These are phyloP conservation scores for Dictyostelium brefeldianum DNA, from an alignment of 78 protist species.

Conservation along the genomic window DNA sequence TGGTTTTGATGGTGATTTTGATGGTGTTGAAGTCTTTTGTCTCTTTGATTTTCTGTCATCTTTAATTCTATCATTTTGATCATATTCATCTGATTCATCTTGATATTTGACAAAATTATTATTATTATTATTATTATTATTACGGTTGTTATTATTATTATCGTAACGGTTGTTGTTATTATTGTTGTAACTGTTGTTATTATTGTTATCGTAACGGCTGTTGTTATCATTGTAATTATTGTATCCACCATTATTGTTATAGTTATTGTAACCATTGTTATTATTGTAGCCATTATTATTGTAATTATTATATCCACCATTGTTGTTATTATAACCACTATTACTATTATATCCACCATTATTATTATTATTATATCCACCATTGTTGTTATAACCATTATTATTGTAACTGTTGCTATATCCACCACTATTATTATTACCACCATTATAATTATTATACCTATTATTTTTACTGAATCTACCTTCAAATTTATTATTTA, in stretches of 20 bases:
- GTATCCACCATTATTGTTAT: not conserved
- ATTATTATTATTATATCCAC: not conserved
- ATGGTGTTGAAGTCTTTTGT: not conserved
- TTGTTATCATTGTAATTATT: no score
- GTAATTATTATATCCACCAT: no score
- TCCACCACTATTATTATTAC: not conserved
- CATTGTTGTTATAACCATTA: not conserved
- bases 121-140: not conserved
- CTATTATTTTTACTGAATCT: conserved; percentile 7
- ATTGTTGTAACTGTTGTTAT: not conserved
- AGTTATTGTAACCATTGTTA: not conserved
- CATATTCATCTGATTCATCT: conserved; percentile 6
- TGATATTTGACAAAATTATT: not conserved
- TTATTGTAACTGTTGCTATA: not conserved
- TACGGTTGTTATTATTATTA: not conserved
- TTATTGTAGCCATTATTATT: not conserved
- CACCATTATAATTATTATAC: not conserved
- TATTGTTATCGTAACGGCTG: not conserved
- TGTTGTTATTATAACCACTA: not conserved
- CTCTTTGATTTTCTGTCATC: not conserved
- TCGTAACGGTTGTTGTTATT: not conserved
- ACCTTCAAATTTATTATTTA: conserved; percentile 25
- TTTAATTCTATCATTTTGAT: not conserved
- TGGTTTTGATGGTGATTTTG: not conserved
- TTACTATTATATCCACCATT: not conserved